Evolutionary conservation across 176 grass and related monocot genomes (phyloP).

Genomic region (Bothriochloa decipiens): DNA sequence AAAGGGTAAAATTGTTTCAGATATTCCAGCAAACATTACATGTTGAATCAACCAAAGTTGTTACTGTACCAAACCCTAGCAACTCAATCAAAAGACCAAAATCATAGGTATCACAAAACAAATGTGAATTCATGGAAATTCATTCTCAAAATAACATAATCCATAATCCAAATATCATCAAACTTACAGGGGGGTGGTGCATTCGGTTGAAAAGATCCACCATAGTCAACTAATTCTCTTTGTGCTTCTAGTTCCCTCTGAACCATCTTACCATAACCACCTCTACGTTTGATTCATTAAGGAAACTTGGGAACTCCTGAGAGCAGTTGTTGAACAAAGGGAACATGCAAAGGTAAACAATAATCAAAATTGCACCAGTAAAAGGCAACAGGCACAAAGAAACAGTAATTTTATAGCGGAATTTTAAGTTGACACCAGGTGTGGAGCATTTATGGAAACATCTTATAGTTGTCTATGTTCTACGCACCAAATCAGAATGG

Average conservation of each 20-base stretch:
- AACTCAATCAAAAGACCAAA: background rate
- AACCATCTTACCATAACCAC: conserved; percentile 97
- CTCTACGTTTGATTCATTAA: conserved; percentile 69
- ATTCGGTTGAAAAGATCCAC: conserved; percentile 55
- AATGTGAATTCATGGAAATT: conserved; percentile 2
- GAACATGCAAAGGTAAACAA: conserved; percentile 14
- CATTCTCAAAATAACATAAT: background rate
- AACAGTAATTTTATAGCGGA: background rate
- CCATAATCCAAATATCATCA: background rate
- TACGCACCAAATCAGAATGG: conserved; percentile 10
- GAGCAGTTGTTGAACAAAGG: background rate
- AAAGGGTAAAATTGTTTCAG: background rate
- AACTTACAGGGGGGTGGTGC: conserved; percentile 60
- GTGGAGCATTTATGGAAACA: background rate
- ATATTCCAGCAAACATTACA: background rate
- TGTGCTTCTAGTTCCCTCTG: conserved; percentile 94
- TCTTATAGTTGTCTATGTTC: conserved; percentile 11
- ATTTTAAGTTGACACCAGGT: background rate
- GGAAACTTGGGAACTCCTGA: conserved; percentile 25
- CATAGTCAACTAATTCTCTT: conserved; percentile 94
- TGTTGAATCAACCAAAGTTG: background rate
- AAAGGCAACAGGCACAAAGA: conserved; percentile 2
- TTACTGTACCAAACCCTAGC: background rate
- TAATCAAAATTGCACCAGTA: conserved; percentile 9
- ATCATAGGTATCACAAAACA: background rate